Percentiles rank a stretch among this genome's conserved stretches.
Conservation (phyloP, 176 grass and related monocot genomes). For the Poa pratensis region DNA sequence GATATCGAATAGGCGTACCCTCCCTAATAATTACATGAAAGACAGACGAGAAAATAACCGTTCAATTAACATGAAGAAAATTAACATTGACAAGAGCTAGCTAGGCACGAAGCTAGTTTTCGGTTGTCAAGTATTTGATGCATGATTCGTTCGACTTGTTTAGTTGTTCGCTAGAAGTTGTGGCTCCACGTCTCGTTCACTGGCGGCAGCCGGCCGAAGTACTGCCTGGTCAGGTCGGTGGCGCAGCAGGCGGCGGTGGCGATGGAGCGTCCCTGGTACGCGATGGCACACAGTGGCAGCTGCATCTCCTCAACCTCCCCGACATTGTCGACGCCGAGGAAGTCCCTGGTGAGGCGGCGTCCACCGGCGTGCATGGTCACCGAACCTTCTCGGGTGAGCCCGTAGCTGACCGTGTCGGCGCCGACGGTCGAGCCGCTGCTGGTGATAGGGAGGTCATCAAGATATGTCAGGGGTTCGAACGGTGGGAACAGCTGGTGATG, state of each 20-base stretch:
- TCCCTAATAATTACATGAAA: constrained; percentile 5
- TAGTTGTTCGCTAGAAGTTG: constrained; percentile 46
- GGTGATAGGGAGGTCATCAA: constrained; percentile 40
- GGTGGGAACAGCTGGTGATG: constrained; percentile 32
- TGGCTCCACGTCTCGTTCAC: constrained; percentile 50
- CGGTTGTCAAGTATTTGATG: not conserved
- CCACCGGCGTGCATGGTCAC: constrained; percentile 45
- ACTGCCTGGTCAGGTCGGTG: constrained; percentile 50
- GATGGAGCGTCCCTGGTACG: constrained; percentile 27
- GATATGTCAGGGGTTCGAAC: constrained; percentile 34
- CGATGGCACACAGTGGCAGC: constrained; percentile 39
- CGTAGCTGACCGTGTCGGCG: constrained; percentile 31
- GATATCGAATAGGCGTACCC: not conserved
- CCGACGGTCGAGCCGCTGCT: not conserved
- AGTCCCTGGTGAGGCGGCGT: constrained; percentile 72
- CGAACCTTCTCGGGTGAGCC: constrained; percentile 42
- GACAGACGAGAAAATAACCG: not conserved
- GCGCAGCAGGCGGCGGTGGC: constrained; percentile 44
- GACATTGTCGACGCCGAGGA: constrained; percentile 62
- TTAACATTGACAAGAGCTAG: constrained; percentile 6
- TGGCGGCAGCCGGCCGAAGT: constrained; percentile 52
- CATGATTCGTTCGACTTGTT: not conserved
- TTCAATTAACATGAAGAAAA: constrained; percentile 13
- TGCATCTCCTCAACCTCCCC: constrained; percentile 55
- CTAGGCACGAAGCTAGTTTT: not conserved